Percentiles rank a stretch among this genome's conserved stretches.
phyloP scores from a whole-genome alignment of 2,329 filamentous ascomycete genomes.

The Chrysoporthe austroafricana region DNA sequence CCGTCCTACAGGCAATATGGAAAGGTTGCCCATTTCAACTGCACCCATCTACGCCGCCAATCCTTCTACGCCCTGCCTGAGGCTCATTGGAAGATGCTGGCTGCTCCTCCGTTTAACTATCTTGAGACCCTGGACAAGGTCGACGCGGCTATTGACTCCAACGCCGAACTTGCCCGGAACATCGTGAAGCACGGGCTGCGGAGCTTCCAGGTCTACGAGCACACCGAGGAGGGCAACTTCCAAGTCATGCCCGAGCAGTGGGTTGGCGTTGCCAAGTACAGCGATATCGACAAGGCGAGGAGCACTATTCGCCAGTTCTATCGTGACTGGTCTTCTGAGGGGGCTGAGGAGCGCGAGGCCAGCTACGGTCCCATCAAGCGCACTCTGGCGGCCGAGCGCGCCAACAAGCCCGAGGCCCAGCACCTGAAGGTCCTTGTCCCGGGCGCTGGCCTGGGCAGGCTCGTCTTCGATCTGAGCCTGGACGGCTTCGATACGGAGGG shows the following conservation, averaged over 20 bases:
- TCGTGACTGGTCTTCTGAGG: constrained; percentile 88
- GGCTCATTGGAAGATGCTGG: constrained; percentile 81
- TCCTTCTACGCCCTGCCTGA: constrained; percentile 91
- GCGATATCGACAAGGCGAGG: constrained; percentile 86
- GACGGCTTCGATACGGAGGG: constrained; percentile 79
- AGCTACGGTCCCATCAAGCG: constrained; percentile 75
- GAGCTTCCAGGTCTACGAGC: constrained; percentile 60
- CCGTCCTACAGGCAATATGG: constrained; percentile 72
- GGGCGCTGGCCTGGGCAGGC: constrained; percentile 83
- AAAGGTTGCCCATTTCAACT: constrained; percentile 82
- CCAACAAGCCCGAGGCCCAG: constrained; percentile 32
- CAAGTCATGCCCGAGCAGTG: constrained; percentile 63
- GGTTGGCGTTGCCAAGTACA: constrained; percentile 69
- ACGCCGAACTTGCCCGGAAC: constrained; percentile 78
- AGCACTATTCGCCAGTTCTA: constrained; percentile 94
- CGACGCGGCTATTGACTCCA: constrained; percentile 86
- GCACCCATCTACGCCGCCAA: constrained; percentile 86
- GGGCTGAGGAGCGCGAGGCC: constrained; percentile 71
- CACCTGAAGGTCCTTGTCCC: constrained; percentile 77
- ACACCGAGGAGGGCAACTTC: constrained; percentile 43
- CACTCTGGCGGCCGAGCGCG: constrained; percentile 60
- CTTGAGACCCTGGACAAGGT: constrained; percentile 77
- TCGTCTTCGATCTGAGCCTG: constrained; percentile 84
- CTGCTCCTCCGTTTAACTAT: constrained; percentile 79
- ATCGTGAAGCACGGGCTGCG: constrained; percentile 73